These are phyloP conservation scores for Butyriboletus loyo DNA, from an alignment of 768 basidiomycete species.

Conservation along the genomic window DNA sequence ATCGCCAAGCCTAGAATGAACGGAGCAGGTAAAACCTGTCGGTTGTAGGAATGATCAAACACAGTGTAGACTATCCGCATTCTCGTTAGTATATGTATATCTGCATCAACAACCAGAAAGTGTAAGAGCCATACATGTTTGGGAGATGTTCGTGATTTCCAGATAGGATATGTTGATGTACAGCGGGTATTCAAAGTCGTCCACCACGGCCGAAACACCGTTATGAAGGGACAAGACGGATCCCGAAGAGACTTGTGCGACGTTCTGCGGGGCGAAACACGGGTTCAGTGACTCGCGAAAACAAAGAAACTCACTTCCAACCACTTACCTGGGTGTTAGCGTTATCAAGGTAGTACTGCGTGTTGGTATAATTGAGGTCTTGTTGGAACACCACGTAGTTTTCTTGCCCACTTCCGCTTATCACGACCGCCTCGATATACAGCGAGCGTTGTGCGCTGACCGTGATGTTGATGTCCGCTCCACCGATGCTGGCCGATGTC, in stretches of 20 bases:
- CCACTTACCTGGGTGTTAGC: conserved; percentile 37
- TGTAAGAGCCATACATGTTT: conserved; percentile 9
- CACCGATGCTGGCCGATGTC: conserved; percentile 42
- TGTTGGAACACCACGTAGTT: conserved; percentile 63
- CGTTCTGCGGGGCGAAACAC: conserved; percentile 36
- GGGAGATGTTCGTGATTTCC: conserved; percentile 29
- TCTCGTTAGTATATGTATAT: not conserved
- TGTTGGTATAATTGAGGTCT: conserved; percentile 55
- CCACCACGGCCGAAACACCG: conserved; percentile 40
- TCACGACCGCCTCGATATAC: conserved; percentile 58
- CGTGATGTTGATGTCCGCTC: conserved; percentile 54
- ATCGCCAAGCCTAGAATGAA: conserved; percentile 59
- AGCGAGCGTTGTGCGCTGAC: conserved; percentile 58
- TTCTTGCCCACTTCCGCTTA: conserved; percentile 56
- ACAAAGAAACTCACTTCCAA: not conserved
- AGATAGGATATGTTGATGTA: conserved; percentile 38
- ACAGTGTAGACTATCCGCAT: conserved; percentile 41
- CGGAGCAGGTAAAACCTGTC: conserved; percentile 54
- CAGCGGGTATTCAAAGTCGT: conserved; percentile 54
- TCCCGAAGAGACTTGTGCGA: conserved; percentile 49
- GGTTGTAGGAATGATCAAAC: conserved; percentile 70
- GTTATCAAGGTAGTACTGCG: conserved; percentile 57
- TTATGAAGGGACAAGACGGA: conserved; percentile 48
- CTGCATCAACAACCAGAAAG: not conserved
- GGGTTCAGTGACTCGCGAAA: not conserved